Percentiles rank a stretch among this genome's conserved stretches.
phyloP scores from a whole-genome alignment of 2,329 filamentous ascomycete genomes.

The Ophiostoma ulmi region DNA sequence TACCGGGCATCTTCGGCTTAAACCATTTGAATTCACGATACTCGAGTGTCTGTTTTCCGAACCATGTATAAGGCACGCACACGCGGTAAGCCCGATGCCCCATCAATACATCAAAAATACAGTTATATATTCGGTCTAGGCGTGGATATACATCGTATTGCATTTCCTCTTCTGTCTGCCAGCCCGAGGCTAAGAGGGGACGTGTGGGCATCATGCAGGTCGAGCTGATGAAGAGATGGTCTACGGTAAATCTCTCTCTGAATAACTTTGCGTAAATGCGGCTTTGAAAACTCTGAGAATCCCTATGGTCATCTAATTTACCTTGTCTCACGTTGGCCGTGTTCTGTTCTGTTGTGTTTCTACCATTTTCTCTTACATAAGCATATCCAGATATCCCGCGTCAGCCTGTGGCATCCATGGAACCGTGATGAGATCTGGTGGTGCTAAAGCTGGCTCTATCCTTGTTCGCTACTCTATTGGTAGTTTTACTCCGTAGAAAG shows the following conservation, averaged over 20 bases:
- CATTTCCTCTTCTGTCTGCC: background rate
- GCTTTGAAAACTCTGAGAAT: slow-evolving; percentile 1
- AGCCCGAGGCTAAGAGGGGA: background rate
- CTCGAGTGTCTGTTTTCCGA: background rate
- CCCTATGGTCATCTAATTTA: background rate
- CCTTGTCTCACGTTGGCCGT: background rate
- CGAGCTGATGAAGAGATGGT: background rate
- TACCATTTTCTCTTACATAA: background rate
- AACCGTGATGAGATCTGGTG: background rate
- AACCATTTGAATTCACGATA: background rate
- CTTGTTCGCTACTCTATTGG: background rate
- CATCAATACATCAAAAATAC: background rate
- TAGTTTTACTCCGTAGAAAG: too few species aligned
- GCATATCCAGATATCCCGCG: background rate
- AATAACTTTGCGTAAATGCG: background rate
- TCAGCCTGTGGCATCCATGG: background rate
- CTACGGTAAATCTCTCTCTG: too few species aligned
- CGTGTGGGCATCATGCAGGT: background rate
- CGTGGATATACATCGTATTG: background rate
- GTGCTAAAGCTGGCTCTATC: background rate
- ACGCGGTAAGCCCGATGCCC: background rate
- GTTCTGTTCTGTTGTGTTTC: background rate
- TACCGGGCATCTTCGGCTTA: background rate
- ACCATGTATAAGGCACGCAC: background rate
- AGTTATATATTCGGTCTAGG: too few species aligned